Percentiles rank a stretch among this genome's conserved stretches.
phyloP scores from a whole-genome alignment of 306 rosid species.

The Acacia acuminata region DNA sequence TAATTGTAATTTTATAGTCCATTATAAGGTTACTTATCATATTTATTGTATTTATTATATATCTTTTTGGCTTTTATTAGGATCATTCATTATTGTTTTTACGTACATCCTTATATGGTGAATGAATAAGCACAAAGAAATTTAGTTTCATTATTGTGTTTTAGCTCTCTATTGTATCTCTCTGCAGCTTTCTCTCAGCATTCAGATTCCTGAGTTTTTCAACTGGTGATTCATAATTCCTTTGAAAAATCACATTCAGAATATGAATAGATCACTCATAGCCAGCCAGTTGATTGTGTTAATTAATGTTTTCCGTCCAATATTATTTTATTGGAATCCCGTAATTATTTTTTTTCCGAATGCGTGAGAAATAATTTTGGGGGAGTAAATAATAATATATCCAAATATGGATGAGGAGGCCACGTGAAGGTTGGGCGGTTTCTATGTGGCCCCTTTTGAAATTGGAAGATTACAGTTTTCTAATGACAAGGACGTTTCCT shows the following conservation, averaged over 20 bases:
- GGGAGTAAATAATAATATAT: neutral
- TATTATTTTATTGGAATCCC: neutral
- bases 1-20: too few species aligned
- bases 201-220: neutral
- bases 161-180: too few species aligned
- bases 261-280: too few species aligned
- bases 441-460: neutral
- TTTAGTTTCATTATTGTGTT: too few species aligned
- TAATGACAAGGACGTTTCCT: neutral
- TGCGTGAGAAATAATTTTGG: neutral
- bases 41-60: too few species aligned
- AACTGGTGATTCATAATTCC: too few species aligned
- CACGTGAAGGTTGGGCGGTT: constrained; percentile 28
- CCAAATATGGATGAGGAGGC: constrained; percentile 12
- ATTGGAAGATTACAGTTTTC: constrained; percentile 14
- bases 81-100: neutral
- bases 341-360: neutral
- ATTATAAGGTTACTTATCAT: too few species aligned
- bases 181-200: too few species aligned
- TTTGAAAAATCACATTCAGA: neutral
- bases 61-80: too few species aligned
- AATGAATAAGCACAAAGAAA: neutral
- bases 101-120: neutral
- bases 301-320: neutral
- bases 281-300: neutral